Evolutionary conservation across 2,329 filamentous ascomycete species (phyloP).

Genomic region (Tolypocladium guangdongense): DNA sequence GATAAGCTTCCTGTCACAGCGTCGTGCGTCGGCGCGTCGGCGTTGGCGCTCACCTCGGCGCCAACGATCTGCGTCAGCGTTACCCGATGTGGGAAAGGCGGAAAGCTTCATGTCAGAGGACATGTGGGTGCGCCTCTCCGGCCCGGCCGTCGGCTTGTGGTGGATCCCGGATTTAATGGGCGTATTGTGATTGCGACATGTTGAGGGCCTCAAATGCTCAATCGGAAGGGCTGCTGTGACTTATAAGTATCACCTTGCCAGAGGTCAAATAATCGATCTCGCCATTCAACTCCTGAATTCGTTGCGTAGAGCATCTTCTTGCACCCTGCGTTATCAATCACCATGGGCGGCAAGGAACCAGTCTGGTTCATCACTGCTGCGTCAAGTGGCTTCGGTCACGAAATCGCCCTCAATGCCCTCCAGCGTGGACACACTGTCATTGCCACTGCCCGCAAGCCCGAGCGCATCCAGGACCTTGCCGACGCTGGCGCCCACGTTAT

Average conservation of each 20-base stretch:
- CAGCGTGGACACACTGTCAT: constrained; percentile 36
- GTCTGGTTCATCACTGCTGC: constrained; percentile 44
- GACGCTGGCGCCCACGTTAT: constrained; percentile 30
- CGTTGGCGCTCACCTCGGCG: not conserved
- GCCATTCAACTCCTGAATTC: too few species aligned
- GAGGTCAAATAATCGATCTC: too few species aligned
- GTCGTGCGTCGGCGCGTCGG: not conserved
- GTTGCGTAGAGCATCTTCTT: too few species aligned
- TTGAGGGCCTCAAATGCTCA: too few species aligned
- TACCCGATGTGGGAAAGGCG: not conserved
- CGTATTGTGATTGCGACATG: too few species aligned
- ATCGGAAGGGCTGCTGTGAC: too few species aligned
- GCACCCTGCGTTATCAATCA: constrained; percentile 5
- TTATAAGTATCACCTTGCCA: too few species aligned
- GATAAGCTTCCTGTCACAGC: not conserved
- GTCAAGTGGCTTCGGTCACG: constrained; percentile 38
- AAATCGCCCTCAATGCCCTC: constrained; percentile 32
- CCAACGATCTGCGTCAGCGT: not conserved
- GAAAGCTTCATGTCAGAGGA: not conserved
- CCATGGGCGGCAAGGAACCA: constrained; percentile 10
- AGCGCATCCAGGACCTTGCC: constrained; percentile 29
- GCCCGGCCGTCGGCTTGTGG: not conserved
- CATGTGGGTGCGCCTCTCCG: too few species aligned
- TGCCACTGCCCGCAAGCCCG: constrained; percentile 34
- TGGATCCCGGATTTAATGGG: too few species aligned